Base-by-base conservation (phyloP, 176 grass and related monocot species). In the Themeda triandra region DNA sequence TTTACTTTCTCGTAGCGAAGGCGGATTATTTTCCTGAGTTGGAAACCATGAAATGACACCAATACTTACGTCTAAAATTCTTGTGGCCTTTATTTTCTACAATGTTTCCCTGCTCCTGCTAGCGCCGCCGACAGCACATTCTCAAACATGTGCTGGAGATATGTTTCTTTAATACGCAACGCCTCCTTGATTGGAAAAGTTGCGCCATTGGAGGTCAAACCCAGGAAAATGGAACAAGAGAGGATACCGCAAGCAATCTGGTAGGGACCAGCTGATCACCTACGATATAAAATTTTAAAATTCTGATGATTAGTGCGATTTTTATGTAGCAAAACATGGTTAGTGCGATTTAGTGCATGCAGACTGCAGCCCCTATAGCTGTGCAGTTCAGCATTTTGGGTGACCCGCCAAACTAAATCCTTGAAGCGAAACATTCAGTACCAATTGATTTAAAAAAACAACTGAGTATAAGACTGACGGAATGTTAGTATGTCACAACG, bases 141-240 rank as follows among this genome's bases (percentile, higher is more conserved):
- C 25, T 15, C 1, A 48, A 24, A 31, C 32, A 23, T 70, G n/a
- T 2, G 67, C 19, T 59, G 24, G 31, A 42, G 84, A 86, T 86
- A 82, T 59, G 73, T 36, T 90, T 78, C 79, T 86, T 65, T 66
- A 86, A 24, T 78, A 82, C 66, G 88, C 78, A 78, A 77, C 65
- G 56, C 13, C 65, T 29, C 58, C 32, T 44, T 83, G 58, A 78
- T 78, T 73, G 37, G 79, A 83, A 41, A 78, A 10, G 66, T 5
- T 21, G 42, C 17, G 4, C 45, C 79, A 82, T 78, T 35, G 58
- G 65, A 29, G 64, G 88, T 77, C 54, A 82, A 81, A 73, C 66
- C n/a, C 11, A 48, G 51, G 71, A 27, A 33, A 31, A 78, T 48
- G 36, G 35, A 67, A 39, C 35, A 10, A 10, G n/a, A 71, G 64